phyloP scores from a whole-genome alignment of 108 stramenopile species.

The Poteriospumella lacustris region DNA sequence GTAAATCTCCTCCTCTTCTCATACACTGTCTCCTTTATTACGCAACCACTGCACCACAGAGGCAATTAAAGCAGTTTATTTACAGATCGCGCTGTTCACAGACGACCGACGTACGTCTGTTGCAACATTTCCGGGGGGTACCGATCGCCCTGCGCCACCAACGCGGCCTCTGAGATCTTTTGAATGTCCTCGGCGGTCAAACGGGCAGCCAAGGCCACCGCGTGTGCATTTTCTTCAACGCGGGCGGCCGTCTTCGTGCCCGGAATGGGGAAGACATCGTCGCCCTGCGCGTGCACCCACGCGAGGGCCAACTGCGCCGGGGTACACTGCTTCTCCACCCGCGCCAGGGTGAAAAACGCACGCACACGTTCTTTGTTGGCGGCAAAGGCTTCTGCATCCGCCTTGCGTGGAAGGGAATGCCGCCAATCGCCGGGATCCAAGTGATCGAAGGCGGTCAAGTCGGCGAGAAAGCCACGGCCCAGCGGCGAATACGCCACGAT shows the following conservation, averaged over 20 bases:
- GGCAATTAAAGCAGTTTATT: too few species aligned
- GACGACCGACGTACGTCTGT: too few species aligned
- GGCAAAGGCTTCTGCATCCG: constrained; percentile 34
- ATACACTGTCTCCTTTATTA: too few species aligned
- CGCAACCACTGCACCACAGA: too few species aligned
- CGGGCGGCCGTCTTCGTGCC: constrained; percentile 44
- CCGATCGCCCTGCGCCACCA: too few species aligned
- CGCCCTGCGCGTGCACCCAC: constrained; percentile 37
- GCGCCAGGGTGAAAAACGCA: constrained; percentile 29
- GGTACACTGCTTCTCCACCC: constrained; percentile 23
- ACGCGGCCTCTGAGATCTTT: too few species aligned
- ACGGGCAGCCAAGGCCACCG: too few species aligned
- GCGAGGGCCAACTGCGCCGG: constrained; percentile 47
- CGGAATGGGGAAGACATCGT: constrained; percentile 46
- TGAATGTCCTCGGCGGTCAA: too few species aligned
- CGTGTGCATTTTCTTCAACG: constrained; percentile 2
- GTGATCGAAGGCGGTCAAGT: constrained; percentile 3
- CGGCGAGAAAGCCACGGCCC: constrained; percentile 36
- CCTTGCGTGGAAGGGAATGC: constrained; percentile 26
- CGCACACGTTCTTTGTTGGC: constrained; percentile 32
- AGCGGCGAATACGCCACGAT: constrained; percentile 51
- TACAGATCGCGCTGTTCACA: too few species aligned
- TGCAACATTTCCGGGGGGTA: too few species aligned
- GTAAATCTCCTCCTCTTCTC: too few species aligned
- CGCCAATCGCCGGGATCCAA: constrained; percentile 39